Evolutionary conservation across 768 basidiomycete genomes (phyloP).

Genomic region (Amanita rimosa): DNA sequence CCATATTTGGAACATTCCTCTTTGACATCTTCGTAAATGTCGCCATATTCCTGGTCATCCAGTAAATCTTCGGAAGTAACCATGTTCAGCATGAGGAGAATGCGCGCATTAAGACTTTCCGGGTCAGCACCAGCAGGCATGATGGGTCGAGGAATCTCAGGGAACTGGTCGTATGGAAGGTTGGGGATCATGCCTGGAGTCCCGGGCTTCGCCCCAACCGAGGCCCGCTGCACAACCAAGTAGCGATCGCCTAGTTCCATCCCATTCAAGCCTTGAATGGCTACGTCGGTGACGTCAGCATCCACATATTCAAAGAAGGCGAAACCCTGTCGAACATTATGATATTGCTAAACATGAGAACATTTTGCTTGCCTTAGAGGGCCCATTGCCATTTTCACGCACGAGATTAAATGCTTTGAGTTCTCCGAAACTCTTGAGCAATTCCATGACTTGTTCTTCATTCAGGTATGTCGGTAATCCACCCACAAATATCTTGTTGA

Average conservation of each 20-base stretch:
- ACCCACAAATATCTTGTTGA: conserved; percentile 97
- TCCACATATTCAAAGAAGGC: conserved; percentile 99
- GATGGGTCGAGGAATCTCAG: conserved; percentile 78
- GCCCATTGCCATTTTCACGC: conserved; percentile 81
- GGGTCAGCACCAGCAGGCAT: conserved; percentile 69
- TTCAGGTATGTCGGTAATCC: conserved; percentile 92
- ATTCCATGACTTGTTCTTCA: conserved; percentile 97
- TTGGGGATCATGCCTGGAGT: conserved; percentile 52
- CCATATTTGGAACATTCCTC: conserved; percentile 83
- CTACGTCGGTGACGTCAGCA: conserved; percentile 79
- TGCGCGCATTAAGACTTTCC: conserved; percentile 52
- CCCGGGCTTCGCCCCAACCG: conserved; percentile 80
- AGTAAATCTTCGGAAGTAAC: conserved; percentile 86
- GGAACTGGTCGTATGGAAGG: conserved; percentile 70
- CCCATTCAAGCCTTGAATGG: conserved; percentile 90
- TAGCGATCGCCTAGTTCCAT: conserved; percentile 97
- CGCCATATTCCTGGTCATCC: conserved; percentile 87
- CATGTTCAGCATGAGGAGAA: conserved; percentile 98
- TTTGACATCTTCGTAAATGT: conserved; percentile 90
- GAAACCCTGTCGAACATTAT: conserved; percentile 59
- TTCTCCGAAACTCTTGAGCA: conserved; percentile 95
- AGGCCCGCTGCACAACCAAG: conserved; percentile 94
- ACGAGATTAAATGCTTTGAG: conserved; percentile 97
- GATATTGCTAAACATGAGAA: not conserved
- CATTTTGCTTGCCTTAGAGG: conserved; percentile 57